Conservation (phyloP, 768 basidiomycete genomes). For the Lentinula sp. region DNA sequence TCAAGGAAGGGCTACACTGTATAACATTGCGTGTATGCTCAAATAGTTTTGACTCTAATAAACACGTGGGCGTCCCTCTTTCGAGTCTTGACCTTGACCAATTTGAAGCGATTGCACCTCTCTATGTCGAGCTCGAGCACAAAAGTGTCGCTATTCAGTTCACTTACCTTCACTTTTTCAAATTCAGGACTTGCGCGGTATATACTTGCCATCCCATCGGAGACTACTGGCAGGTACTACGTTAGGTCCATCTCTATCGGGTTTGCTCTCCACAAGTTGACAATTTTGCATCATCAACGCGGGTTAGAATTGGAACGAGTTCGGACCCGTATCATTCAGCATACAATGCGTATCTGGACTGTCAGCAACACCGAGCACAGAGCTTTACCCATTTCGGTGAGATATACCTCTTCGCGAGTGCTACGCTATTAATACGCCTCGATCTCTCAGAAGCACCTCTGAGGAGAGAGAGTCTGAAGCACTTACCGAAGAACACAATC, state of each 20-base stretch:
- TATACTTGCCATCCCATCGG: neutral
- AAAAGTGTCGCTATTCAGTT: too few relatives aligned
- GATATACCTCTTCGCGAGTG: neutral
- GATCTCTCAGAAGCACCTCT: neutral
- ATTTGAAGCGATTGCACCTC: too few relatives aligned
- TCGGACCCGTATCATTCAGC: neutral
- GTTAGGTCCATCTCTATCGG: neutral
- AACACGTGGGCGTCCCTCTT: too few relatives aligned
- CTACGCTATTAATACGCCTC: neutral
- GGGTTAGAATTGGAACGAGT: neutral
- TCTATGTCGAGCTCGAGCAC: too few relatives aligned
- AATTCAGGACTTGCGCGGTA: neutral
- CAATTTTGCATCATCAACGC: neutral
- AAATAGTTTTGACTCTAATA: too few relatives aligned
- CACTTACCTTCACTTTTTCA: too few relatives aligned
- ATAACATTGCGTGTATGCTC: too few relatives aligned
- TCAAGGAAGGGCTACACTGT: too few relatives aligned
- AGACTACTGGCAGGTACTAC: neutral
- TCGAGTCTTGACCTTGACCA: too few relatives aligned
- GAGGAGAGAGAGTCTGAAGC: neutral
- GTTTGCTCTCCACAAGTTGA: neutral
- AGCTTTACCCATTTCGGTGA: neutral
- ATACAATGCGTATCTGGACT: neutral
- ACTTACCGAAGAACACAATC: neutral
- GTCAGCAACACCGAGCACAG: neutral